Conservation (phyloP, 1,139 yeast genomes). For the Saccharomyces hybrid region DNA sequence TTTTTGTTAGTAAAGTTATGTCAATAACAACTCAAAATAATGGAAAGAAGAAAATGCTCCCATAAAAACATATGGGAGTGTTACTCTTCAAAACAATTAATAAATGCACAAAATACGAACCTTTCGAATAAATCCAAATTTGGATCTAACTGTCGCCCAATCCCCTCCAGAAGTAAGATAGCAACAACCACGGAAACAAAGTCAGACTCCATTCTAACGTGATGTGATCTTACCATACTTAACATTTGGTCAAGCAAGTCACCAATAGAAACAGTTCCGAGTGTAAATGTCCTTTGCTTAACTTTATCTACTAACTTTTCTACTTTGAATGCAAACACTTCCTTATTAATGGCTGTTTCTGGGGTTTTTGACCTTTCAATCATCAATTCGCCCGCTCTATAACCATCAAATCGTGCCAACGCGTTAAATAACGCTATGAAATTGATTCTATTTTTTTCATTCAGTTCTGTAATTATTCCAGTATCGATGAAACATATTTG, state of each 20-base stretch:
- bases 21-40: conserved; percentile 12
- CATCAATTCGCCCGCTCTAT: conserved; percentile 90
- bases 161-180: conserved; percentile 81
- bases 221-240: conserved; percentile 86
- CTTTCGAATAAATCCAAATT: conserved; percentile 89
- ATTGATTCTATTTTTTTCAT: conserved; percentile 67
- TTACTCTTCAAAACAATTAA: background rate
- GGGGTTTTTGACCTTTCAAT: conserved; percentile 92
- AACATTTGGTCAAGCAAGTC: conserved; percentile 82
- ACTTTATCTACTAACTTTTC: conserved; percentile 75
- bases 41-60: background rate
- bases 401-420: conserved; percentile 86
- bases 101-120: conserved; percentile 60
- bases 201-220: conserved; percentile 96
- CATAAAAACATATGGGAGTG: background rate
- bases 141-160: conserved; percentile 91
- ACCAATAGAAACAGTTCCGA: conserved; percentile 89
- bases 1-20: background rate
- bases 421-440: conserved; percentile 87
- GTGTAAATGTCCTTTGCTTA: conserved; percentile 80
- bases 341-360: conserved; percentile 77
- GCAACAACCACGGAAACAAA: conserved; percentile 92
- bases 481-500: conserved; percentile 89
- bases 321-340: conserved; percentile 79
- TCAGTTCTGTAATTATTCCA: conserved; percentile 86